These are phyloP conservation scores for Penicillium sp. DNA, from an alignment of 2,329 filamentous ascomycete genomes.

Conservation along the genomic window DNA sequence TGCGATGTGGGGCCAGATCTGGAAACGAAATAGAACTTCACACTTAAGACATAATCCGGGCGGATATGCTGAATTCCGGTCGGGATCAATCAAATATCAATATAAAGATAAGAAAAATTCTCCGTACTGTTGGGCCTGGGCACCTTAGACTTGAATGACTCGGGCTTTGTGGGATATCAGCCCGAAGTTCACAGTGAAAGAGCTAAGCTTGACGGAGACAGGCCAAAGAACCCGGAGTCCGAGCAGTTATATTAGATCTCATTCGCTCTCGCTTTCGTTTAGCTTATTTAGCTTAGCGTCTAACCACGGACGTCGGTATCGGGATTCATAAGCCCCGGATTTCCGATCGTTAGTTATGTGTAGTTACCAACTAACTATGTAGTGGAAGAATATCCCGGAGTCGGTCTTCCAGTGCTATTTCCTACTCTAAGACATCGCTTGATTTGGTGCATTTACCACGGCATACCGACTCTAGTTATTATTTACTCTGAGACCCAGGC, in stretches of 20 bases:
- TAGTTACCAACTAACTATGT: not conserved
- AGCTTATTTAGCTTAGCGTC: not conserved
- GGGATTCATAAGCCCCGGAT: not conserved
- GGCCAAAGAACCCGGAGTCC: not conserved
- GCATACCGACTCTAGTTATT: not conserved
- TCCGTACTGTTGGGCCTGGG: not conserved
- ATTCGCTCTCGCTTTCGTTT: slow-evolving; percentile 8
- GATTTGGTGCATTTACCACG: not conserved
- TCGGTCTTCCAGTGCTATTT: not conserved
- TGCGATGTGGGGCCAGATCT: slow-evolving; percentile 3
- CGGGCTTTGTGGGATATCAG: not conserved
- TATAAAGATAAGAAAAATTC: not conserved
- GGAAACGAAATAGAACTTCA: slow-evolving; percentile 5
- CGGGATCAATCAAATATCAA: not conserved
- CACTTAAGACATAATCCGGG: not conserved
- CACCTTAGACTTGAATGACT: not conserved
- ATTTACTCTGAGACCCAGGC: too few species aligned
- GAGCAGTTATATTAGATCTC: not conserved
- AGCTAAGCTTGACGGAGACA: not conserved
- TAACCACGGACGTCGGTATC: not conserved
- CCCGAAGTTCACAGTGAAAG: not conserved
- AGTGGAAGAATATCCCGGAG: not conserved
- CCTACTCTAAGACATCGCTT: not conserved
- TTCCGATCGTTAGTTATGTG: too few species aligned
- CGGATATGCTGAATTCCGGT: not conserved